phyloP scores from a whole-genome alignment of 495 filamentous ascomycete genomes.

The Thermochaetoides thermophila region DNA sequence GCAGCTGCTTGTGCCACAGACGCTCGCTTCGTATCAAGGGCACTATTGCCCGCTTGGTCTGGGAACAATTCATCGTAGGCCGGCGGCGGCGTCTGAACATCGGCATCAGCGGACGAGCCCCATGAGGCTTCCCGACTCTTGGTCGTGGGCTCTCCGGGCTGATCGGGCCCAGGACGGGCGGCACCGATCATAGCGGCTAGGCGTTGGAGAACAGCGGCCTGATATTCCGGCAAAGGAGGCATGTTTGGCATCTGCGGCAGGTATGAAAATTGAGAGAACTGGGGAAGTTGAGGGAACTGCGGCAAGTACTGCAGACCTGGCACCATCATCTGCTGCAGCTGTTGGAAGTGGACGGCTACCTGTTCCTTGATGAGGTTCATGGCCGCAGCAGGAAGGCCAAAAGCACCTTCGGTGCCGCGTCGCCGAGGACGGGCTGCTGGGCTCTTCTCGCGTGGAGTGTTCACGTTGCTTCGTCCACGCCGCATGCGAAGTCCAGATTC shows the following conservation, averaged over 20 bases:
- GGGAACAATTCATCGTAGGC: slow-evolving; percentile 76
- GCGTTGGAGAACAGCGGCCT: slow-evolving; percentile 51
- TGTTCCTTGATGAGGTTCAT: slow-evolving; percentile 65
- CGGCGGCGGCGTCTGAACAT: slow-evolving; percentile 46
- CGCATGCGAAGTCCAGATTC: slow-evolving; percentile 24
- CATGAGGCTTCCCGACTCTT: slow-evolving; percentile 46
- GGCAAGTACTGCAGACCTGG: slow-evolving; percentile 22
- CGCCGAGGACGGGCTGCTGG: slow-evolving; percentile 17
- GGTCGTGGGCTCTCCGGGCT: slow-evolving; percentile 21
- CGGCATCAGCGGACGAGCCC: slow-evolving; percentile 7
- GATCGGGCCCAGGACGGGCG: slow-evolving; percentile 22
- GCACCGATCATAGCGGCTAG: slow-evolving; percentile 48
- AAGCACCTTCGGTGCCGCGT: slow-evolving; percentile 16
- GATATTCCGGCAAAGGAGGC: slow-evolving; percentile 55
- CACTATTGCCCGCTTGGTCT: slow-evolving; percentile 1
- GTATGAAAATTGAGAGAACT: slow-evolving; percentile 13
- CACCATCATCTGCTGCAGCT: slow-evolving; percentile 55
- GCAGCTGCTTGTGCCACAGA: slow-evolving; percentile 45
- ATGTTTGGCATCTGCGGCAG: slow-evolving; percentile 26
- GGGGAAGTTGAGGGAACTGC: slow-evolving; percentile 13
- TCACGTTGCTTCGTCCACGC: slow-evolving; percentile 10
- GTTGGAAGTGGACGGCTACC: slow-evolving; percentile 61
- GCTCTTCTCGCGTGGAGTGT: slow-evolving; percentile 4
- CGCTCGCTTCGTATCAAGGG: slow-evolving; percentile 44
- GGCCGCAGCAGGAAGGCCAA: slow-evolving; percentile 42